These are phyloP conservation scores for Saturnispora halmiae DNA, from an alignment of 805 yeast genomes.

Conservation along the genomic window DNA sequence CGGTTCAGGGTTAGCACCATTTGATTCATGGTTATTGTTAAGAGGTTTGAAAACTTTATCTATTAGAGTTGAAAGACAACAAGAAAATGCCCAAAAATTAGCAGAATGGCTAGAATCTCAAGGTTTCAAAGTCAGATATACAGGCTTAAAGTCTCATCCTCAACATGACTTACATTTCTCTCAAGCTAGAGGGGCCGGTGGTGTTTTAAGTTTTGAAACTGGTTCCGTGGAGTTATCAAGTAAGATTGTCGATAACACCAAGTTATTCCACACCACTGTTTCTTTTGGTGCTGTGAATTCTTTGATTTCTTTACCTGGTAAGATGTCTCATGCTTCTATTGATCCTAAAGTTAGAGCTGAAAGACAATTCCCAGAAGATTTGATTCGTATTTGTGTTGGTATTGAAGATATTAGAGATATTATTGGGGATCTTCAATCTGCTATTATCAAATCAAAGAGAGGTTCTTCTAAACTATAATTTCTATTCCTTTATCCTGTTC, in stretches of 20 bases:
- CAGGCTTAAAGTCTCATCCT: constrained; percentile 77
- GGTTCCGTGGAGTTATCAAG: constrained; percentile 61
- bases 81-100: constrained; percentile 63
- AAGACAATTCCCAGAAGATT: constrained; percentile 87
- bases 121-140: constrained; percentile 76
- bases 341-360: constrained; percentile 80
- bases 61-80: constrained; percentile 81
- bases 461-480: constrained; percentile 11
- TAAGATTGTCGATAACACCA: constrained; percentile 63
- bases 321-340: constrained; percentile 96
- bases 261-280: constrained; percentile 80
- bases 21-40: constrained; percentile 82
- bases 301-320: constrained; percentile 85
- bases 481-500: neutral
- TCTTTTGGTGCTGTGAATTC: constrained; percentile 94
- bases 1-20: constrained; percentile 88
- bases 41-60: constrained; percentile 87
- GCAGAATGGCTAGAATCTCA: constrained; percentile 61
- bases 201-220: constrained; percentile 82
- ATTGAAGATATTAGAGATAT: constrained; percentile 78
- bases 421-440: constrained; percentile 67
- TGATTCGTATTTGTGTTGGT: constrained; percentile 84
- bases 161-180: constrained; percentile 71
- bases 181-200: constrained; percentile 79
- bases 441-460: constrained; percentile 55